phyloP scores from a whole-genome alignment of 495 filamentous ascomycete genomes.

The Cladorrhinum samala region DNA sequence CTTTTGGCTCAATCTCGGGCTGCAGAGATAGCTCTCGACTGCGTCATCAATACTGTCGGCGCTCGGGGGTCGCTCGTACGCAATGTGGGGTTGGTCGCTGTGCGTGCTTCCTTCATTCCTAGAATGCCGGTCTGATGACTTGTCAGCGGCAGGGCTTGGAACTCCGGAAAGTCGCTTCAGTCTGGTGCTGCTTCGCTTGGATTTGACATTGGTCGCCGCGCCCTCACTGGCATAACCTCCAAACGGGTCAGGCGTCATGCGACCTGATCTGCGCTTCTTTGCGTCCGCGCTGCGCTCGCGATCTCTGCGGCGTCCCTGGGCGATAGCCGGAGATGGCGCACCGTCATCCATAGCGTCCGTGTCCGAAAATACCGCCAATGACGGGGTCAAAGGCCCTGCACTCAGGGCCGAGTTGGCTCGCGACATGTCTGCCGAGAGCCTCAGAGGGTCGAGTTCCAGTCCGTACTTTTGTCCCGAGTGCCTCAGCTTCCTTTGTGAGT shows the following conservation, averaged over 20 bases:
- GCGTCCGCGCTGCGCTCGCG: constrained; percentile 32
- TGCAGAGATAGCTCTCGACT: constrained; percentile 77
- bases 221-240: constrained; percentile 37
- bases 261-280: constrained; percentile 35
- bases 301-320: constrained; percentile 49
- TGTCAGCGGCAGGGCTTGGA: constrained; percentile 32
- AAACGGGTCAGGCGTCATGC: constrained; percentile 35
- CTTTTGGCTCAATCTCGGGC: constrained; percentile 79
- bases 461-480: constrained; percentile 15
- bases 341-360: constrained; percentile 47
- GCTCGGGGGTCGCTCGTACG: constrained; percentile 60
- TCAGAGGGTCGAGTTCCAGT: constrained; percentile 19
- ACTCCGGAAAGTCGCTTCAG: constrained; percentile 43
- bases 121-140: constrained; percentile 26
- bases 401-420: constrained; percentile 12
- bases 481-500: constrained; percentile 17
- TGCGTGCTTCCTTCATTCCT: constrained; percentile 15
- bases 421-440: constrained; percentile 22
- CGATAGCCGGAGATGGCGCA: constrained; percentile 63
- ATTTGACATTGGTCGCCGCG: constrained; percentile 28
- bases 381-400: constrained; percentile 18
- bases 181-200: constrained; percentile 43
- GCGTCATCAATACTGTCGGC: constrained; percentile 84
- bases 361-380: constrained; percentile 22
- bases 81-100: constrained; percentile 29